Conservation (phyloP, 441 rosid genomes). For the Dalechampia spathulata region DNA sequence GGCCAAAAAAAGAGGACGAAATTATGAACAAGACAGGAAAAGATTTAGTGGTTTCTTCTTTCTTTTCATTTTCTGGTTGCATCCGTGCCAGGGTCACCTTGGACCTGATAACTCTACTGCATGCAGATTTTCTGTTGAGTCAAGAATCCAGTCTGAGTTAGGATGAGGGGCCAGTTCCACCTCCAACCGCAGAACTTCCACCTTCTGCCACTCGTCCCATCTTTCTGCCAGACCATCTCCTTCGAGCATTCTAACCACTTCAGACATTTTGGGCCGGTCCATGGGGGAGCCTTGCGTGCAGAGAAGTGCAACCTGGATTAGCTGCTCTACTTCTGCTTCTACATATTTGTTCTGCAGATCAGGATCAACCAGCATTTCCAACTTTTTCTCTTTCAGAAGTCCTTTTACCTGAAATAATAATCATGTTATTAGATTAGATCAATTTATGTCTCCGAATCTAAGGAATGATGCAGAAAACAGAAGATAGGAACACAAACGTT, state of each 20-base stretch:
- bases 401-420: conserved; percentile 59
- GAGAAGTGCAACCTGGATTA: conserved; percentile 79
- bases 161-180: conserved; percentile 48
- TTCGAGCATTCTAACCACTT: conserved; percentile 89
- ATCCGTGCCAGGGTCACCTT: conserved; percentile 36
- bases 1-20: conserved; percentile 1
- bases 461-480: too few relatives aligned
- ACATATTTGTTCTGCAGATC: conserved; percentile 65
- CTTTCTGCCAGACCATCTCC: conserved; percentile 84
- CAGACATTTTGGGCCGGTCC: conserved; percentile 93
- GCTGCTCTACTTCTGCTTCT: conserved; percentile 67
- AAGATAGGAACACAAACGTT: too few relatives aligned
- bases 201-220: conserved; percentile 96
- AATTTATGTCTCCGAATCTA: neutral
- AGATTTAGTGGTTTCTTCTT: conserved; percentile 15
- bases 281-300: conserved; percentile 80
- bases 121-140: conserved; percentile 64
- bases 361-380: conserved; percentile 77
- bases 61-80: conserved; percentile 27
- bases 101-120: conserved; percentile 75
- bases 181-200: conserved; percentile 72
- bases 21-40: conserved; percentile 4
- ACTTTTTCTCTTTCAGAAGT: conserved; percentile 67
- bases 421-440: neutral
- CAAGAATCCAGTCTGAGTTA: conserved; percentile 52